Evolutionary conservation across 495 filamentous ascomycete species (phyloP).

Genomic region (Aspergillus mulundensis): DNA sequence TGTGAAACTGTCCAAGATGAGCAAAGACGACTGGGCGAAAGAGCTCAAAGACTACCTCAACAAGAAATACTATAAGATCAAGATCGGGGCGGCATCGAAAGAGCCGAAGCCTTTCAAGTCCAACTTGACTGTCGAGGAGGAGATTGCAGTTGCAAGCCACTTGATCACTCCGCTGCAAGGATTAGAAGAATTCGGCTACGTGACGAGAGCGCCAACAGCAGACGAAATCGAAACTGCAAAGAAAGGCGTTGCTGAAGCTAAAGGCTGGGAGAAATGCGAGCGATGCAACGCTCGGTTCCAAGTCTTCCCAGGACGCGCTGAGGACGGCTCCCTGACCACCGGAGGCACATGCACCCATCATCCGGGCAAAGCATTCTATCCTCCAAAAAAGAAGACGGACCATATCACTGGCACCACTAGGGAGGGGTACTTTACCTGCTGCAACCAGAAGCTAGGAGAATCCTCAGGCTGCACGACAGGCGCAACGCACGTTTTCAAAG

Average conservation of each 20-base stretch:
- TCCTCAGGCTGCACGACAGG: slow-evolving; percentile 66
- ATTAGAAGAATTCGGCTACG: slow-evolving; percentile 69
- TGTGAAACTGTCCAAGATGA: slow-evolving; percentile 68
- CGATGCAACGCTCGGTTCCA: slow-evolving; percentile 83
- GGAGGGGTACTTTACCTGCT: slow-evolving; percentile 71
- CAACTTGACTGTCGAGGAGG: slow-evolving; percentile 61
- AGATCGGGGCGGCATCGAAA: slow-evolving; percentile 20
- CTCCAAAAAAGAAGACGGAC: slow-evolving; percentile 45
- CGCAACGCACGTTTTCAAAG: slow-evolving; percentile 82
- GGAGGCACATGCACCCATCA: slow-evolving; percentile 78
- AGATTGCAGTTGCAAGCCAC: slow-evolving; percentile 57
- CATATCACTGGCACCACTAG: slow-evolving; percentile 32
- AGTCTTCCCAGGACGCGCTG: slow-evolving; percentile 81
- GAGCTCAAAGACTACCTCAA: slow-evolving; percentile 41
- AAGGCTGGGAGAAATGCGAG: slow-evolving; percentile 83
- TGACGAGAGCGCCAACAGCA: slow-evolving; percentile 57
- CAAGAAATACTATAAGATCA: slow-evolving; percentile 39
- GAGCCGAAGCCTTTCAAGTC: slow-evolving; percentile 51
- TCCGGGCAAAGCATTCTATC: slow-evolving; percentile 57
- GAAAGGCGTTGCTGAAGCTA: slow-evolving; percentile 58
- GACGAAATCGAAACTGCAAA: slow-evolving; percentile 59
- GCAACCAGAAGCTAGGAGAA: slow-evolving; percentile 63
- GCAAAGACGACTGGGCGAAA: slow-evolving; percentile 57
- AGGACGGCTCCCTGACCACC: slow-evolving; percentile 74
- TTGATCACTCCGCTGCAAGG: slow-evolving; percentile 57